phyloP scores from a whole-genome alignment of 495 filamentous ascomycete genomes.

The Penicillium soppii region DNA sequence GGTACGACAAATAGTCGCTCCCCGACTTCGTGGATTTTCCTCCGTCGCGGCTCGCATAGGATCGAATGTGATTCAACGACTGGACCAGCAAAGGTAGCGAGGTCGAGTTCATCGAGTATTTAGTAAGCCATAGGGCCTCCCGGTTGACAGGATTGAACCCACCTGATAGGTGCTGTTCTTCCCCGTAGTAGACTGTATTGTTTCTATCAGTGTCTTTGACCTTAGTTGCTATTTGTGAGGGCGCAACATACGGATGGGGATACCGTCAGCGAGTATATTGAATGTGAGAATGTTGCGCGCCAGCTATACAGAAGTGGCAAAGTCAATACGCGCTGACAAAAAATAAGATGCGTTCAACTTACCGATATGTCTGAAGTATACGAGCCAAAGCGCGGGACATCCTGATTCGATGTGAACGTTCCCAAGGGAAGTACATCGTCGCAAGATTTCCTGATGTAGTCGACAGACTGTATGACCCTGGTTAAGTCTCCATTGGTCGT shows the following conservation, averaged over 20 bases:
- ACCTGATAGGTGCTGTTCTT: slow-evolving; percentile 66
- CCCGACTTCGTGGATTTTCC: slow-evolving; percentile 9
- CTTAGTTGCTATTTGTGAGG: background rate
- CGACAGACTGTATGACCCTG: slow-evolving; percentile 47
- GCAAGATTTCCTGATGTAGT: slow-evolving; percentile 43
- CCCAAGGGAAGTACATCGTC: slow-evolving; percentile 57
- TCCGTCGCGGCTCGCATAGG: slow-evolving; percentile 15
- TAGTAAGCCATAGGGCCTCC: slow-evolving; percentile 66
- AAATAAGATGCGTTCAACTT: slow-evolving; percentile 10
- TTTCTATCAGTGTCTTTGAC: slow-evolving; percentile 5
- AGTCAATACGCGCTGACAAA: slow-evolving; percentile 7
- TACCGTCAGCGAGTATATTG: slow-evolving; percentile 61
- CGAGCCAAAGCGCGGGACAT: slow-evolving; percentile 58
- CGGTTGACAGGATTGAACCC: slow-evolving; percentile 60
- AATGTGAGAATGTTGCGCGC: slow-evolving; percentile 65
- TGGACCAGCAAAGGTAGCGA: slow-evolving; percentile 29
- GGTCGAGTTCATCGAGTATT: slow-evolving; percentile 54
- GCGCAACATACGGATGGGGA: slow-evolving; percentile 41
- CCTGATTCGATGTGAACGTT: slow-evolving; percentile 72
- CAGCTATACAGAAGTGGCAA: slow-evolving; percentile 31
- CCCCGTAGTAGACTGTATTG: slow-evolving; percentile 50
- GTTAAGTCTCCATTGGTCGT: slow-evolving; percentile 45
- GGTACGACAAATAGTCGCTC: slow-evolving; percentile 15
- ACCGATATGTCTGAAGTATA: slow-evolving; percentile 34
- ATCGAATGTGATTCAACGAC: slow-evolving; percentile 14